Percentiles rank a stretch among this genome's conserved stretches.
Conservation (phyloP, 2,329 filamentous ascomycete genomes). For the Ceratocystis lukuohia region DNA sequence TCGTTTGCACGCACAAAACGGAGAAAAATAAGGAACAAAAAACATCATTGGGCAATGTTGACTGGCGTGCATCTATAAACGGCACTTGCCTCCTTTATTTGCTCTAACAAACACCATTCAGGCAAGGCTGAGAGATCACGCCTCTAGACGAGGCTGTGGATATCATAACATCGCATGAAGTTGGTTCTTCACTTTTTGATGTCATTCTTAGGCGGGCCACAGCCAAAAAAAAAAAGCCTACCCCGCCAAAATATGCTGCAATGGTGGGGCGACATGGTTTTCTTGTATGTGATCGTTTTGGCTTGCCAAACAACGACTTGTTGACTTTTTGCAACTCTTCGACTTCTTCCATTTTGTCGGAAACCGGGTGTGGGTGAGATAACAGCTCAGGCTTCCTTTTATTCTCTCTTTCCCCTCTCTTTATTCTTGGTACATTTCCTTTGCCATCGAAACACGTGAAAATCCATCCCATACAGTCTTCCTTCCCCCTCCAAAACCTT, state of each 20-base stretch:
- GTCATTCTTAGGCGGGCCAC: not conserved
- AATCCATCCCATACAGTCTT: not conserved
- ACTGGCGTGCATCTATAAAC: not conserved
- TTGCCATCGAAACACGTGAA: not conserved
- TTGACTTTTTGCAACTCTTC: no score
- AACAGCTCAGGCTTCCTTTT: not conserved
- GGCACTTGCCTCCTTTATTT: not conserved
- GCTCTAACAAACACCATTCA: not conserved
- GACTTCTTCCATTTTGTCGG: no score
- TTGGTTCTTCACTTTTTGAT: not conserved
- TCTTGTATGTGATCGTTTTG: not conserved
- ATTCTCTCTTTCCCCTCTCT: not conserved
- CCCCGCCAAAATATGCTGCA: not conserved
- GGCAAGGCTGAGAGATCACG: not conserved
- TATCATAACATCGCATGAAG: no score
- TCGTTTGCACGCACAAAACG: not conserved
- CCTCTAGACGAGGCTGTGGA: not conserved
- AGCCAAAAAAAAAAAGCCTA: not conserved
- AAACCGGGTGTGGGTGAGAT: no score
- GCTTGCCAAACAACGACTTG: no score
- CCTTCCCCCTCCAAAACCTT: not conserved
- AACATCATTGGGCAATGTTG: not conserved
- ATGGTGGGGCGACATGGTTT: slow-evolving; percentile 1
- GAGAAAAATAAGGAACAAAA: not conserved
- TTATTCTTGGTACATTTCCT: not conserved